Conservation (phyloP, 345 rosid species). For the Gossypium stocksii region DNA sequence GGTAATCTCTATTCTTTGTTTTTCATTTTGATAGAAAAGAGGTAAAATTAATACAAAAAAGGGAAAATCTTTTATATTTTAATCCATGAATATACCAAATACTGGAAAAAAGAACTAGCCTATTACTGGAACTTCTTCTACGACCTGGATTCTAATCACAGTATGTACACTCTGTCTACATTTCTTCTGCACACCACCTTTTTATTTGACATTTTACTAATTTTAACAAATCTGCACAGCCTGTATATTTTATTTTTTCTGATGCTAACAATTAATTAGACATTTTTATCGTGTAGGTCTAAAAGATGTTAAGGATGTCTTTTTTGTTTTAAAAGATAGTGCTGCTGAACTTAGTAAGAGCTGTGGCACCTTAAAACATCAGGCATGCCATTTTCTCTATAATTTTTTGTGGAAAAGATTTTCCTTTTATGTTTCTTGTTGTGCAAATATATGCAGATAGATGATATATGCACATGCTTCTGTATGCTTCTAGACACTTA, state of each 20-base stretch:
- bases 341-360: constrained; percentile 54
- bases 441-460: no score
- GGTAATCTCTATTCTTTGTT: not conserved
- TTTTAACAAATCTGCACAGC: not conserved
- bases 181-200: not conserved
- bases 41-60: not conserved
- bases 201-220: not conserved
- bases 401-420: constrained; percentile 3
- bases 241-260: not conserved
- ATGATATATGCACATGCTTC: not conserved
- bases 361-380: constrained; percentile 54
- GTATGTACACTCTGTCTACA: not conserved
- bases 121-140: not conserved
- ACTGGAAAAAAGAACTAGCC: not conserved
- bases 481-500: constrained; percentile 1
- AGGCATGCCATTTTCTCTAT: constrained; percentile 44
- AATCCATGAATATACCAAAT: not conserved
- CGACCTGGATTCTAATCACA: not conserved
- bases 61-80: not conserved
- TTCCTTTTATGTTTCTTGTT: constrained; percentile 16
- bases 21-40: not conserved
- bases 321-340: constrained; percentile 61
- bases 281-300: constrained; percentile 45
- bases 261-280: not conserved
- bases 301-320: constrained; percentile 69